Base-by-base conservation (phyloP, 768 basidiomycete genomes). In the Cystofilobasidium bisporidii region DNA sequence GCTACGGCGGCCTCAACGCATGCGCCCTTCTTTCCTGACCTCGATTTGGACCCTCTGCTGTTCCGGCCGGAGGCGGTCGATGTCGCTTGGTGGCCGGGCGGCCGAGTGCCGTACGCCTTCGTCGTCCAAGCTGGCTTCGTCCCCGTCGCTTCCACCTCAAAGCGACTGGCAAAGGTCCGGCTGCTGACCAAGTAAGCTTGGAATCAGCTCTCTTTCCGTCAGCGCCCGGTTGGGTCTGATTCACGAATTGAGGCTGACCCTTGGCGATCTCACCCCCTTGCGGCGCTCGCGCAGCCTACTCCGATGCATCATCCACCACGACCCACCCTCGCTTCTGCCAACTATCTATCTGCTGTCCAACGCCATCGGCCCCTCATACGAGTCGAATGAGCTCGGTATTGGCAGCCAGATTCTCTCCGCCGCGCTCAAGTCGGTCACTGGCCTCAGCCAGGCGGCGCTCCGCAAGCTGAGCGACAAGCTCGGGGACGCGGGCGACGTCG, bases 401-500 rank as follows among this genome's bases (percentile, higher is more conserved):
- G 79, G 79, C 5, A 74, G 72, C 28, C 74, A 76, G 64, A 73
- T 77, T 70, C 17, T 81, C 87, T 56, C 85, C 79, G 76, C 82
- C 79, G 75, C 71, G 33, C 72, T 74, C 15, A 72, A 67, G 41
- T 73, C 75, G 28, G 74, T 76, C 36, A 75, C 74, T 4, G 77
- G 77, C 1, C 69, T 74, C 2, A 73, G 72, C 43, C 70, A 71
- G 20, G 70, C 72, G 2, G 74, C 72, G 18, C 64, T 78, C 17
- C 72, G 74, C 38, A 71, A 73, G 38, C 71, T 78, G 18, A 88
- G 89, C 75, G 86, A 85, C 70, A 78, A 82, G 53, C 83, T 80
- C 40, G 92, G 92, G 5, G 92, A 96, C 76, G 82, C 84, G 30
- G 92, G 92, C 0, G 89, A 92, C 74, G 89, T 92, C 11, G 92